Evolutionary conservation across 2,329 filamentous ascomycete genomes (phyloP).

Genomic region (Aspergillus unguis): DNA sequence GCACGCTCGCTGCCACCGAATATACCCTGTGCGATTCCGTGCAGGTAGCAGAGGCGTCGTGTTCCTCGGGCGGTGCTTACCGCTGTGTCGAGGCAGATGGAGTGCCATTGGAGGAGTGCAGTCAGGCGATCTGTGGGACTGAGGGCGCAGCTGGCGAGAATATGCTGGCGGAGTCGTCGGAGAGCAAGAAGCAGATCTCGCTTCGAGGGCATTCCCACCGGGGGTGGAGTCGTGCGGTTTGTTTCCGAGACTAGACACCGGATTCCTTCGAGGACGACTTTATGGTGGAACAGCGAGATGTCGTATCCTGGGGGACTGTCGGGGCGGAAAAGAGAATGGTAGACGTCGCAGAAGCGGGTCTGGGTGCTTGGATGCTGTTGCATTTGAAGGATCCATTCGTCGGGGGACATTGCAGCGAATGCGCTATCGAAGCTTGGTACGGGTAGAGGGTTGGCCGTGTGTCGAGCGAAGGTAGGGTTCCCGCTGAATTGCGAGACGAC

Average conservation of each 20-base stretch:
- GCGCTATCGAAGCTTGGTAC: slow-evolving; percentile 4
- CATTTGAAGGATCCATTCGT: not conserved
- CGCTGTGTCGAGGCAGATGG: slow-evolving; percentile 11
- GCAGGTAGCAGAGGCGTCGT: slow-evolving; percentile 10
- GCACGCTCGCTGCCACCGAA: slow-evolving; percentile 12
- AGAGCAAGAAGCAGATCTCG: not conserved
- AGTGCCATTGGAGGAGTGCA: slow-evolving; percentile 13
- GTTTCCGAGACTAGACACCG: slow-evolving; percentile 1
- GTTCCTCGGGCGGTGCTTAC: slow-evolving; percentile 11
- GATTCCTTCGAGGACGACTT: slow-evolving; percentile 4
- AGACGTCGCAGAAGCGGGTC: slow-evolving; percentile 1
- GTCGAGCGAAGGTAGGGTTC: slow-evolving; percentile 9
- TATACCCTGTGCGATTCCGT: slow-evolving; percentile 10
- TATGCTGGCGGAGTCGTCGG: not conserved
- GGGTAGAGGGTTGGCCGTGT: slow-evolving; percentile 7
- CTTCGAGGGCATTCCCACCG: not conserved
- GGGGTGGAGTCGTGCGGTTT: not conserved
- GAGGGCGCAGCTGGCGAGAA: not conserved
- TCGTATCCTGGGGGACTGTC: not conserved
- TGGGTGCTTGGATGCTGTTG: not conserved
- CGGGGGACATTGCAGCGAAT: not conserved
- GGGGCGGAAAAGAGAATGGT: not conserved
- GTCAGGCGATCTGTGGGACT: slow-evolving; percentile 1
- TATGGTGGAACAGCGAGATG: slow-evolving; percentile 4
- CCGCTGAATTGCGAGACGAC: slow-evolving; percentile 14